Base-by-base conservation (phyloP, 78 protist genomes). In the Chrysochromulina tobinii region DNA sequence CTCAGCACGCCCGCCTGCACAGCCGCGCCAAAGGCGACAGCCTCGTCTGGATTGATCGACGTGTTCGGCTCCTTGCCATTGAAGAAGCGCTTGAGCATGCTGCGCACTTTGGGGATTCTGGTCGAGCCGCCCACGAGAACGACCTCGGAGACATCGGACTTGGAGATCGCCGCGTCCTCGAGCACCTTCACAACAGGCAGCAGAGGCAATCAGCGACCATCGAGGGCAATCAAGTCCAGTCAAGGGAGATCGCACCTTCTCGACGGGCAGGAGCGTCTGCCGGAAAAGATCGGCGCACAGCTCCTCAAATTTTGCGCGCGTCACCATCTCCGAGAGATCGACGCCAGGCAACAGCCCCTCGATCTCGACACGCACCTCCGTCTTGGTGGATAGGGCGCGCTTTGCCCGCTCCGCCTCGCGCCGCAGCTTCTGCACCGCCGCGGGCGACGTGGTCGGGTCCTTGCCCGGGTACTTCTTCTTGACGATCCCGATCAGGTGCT, bases 1-100 rank as follows among this genome's bases (percentile, higher is more conserved):
- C 48, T 9, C 18, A 79, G 61, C 21, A 79, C 25, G 20, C n/a
- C 87, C 18, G 58, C 87, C 97, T 96, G 99, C 20, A 98, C 98
- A 15, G 99, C 99, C 81, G 99, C 99, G 59, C 99, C 99, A 92
- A 97, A 98, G 87, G 99, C 91, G 50, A 99, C 99, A 27, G 97
- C 99, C 90, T 98, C 99, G 89, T 99, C 99, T 25, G 99, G 99
- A 93, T 99, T 98, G 87, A 99, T 98, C 53, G 97, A 95, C 90
- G 94, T 95, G 96, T 91, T 93, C 61, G 99, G 99, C 86, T 95
- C 94, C 85, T 89, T 99, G 98, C 27, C 99, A 90, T 94, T 83
- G 97, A 99, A 98, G 93, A 86, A 97, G 91, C 98, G 98, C 21
- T 68, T 90, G 90, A 98, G 96, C 87, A 98, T 91, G 75, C 91